phyloP scores from a whole-genome alignment of 352 stramenopile species.

The Pythium rhizo-oryzae region DNA sequence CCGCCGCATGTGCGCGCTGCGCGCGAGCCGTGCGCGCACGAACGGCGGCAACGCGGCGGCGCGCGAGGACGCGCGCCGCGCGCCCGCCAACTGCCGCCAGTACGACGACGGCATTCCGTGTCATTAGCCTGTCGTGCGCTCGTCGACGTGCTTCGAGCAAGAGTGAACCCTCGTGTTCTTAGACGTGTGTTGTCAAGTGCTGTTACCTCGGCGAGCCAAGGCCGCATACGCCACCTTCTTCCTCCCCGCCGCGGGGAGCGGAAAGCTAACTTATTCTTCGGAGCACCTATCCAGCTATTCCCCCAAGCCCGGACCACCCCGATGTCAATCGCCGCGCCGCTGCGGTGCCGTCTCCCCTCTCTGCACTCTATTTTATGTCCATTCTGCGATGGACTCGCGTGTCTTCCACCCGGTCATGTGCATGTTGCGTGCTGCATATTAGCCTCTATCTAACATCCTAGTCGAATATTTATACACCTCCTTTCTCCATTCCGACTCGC shows the following conservation, averaged over 20 bases:
- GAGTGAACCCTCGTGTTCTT: slow-evolving; percentile 2
- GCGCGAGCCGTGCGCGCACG: slow-evolving; percentile 11
- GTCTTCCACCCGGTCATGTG: not conserved
- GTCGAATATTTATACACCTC: not conserved
- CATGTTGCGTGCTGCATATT: not conserved
- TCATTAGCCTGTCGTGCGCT: slow-evolving; percentile 21
- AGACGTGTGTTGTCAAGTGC: slow-evolving; percentile 6
- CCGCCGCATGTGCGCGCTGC: slow-evolving; percentile 57
- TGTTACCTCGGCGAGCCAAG: not conserved
- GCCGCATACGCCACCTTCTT: not conserved
- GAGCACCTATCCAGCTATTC: slow-evolving; percentile 2
- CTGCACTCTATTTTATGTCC: slow-evolving; percentile 1
- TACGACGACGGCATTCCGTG: slow-evolving; percentile 40
- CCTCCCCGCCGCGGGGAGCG: not conserved
- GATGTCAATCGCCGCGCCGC: not conserved
- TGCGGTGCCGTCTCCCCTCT: not conserved
- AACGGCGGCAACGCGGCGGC: not conserved
- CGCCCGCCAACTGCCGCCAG: slow-evolving; percentile 26
- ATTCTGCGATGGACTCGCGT: slow-evolving; percentile 1
- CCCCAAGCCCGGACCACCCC: not conserved
- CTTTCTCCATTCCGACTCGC: not conserved
- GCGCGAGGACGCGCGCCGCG: not conserved
- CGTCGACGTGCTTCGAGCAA: not conserved
- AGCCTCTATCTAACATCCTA: not conserved
- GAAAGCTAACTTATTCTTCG: slow-evolving; percentile 9